A percentile compares a stretch with the other conserved stretches of the same genome.
Evolutionary conservation across 2,329 filamentous ascomycete species (phyloP).

Genomic region (Ophiostoma tasmaniense): DNA sequence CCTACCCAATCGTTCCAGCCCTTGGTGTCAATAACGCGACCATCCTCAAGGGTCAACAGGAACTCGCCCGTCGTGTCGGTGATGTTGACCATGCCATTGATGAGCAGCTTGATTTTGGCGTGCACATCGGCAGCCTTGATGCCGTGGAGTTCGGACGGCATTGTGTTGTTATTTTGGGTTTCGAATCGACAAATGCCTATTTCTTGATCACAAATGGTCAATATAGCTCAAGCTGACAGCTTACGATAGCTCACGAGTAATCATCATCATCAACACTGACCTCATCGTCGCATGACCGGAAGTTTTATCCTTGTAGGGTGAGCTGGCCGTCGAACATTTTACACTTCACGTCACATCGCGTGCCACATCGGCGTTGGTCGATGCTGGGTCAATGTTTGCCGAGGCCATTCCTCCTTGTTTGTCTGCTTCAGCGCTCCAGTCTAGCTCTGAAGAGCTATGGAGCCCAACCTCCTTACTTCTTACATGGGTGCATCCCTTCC

Average conservation of each 20-base stretch:
- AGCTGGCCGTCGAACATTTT: neutral
- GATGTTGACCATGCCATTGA: constrained; percentile 68
- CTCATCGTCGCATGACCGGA: neutral
- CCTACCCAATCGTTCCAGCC: constrained; percentile 67
- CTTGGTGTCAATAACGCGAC: constrained; percentile 73
- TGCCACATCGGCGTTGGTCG: neutral
- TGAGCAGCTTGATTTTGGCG: constrained; percentile 54
- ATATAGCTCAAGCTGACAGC: neutral
- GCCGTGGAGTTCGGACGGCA: constrained; percentile 37
- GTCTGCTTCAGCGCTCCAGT: no score
- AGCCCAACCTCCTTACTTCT: neutral
- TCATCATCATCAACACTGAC: neutral
- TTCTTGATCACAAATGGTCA: no score
- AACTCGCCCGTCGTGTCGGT: constrained; percentile 67
- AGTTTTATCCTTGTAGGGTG: neutral
- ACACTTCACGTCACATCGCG: neutral
- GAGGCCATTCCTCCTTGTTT: neutral
- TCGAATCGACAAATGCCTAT: no score
- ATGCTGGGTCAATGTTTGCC: neutral
- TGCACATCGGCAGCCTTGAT: constrained; percentile 42
- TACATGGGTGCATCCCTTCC: neutral
- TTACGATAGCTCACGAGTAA: neutral
- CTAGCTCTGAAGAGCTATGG: neutral
- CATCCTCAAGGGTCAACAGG: constrained; percentile 60
- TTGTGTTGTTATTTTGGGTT: constrained; percentile 17